Evolutionary conservation across 2,329 filamentous ascomycete genomes (phyloP), one percentile per base, ranked within the genome.

Genomic region (Aureobasidium sp.): DNA sequence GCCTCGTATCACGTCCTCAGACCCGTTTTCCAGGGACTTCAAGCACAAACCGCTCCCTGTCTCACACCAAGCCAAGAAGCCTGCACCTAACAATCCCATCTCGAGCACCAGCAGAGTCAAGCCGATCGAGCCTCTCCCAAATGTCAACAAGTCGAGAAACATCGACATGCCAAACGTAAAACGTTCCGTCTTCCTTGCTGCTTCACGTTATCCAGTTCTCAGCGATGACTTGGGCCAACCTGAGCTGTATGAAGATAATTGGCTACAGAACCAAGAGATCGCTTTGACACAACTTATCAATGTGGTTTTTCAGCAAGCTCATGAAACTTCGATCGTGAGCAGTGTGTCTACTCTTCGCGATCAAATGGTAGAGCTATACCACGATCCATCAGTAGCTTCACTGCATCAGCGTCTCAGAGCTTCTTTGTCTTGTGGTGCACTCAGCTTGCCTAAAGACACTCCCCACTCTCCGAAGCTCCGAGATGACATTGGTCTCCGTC

Each of bases 221-320:
- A 60, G 65, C 0, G 78, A 83, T 55, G 73, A 81, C 58, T 69
- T 84, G 22, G 66, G 70, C 2, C 74, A 76, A 42, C 73, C 79
- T n/a, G 72, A 76, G 50, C 70, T 84, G 58, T 83, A 83, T 62
- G 80, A 84, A 60, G 79, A 83, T 40, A 72, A 76, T 53, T 84
- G 81, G 80, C 74, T 84, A 32, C 72, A 70, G 11, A 76, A 83
- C 56, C 80, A 84, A 61, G 81, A 84, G 61, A 68, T 78, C 19
- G 76, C 79, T 32, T 75, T 84, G 39, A 79, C 79, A 0, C 80
- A 83, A 61, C 68, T 84, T 6, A 64, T 80, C 41, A 85, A 84
- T 62, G 69, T 70, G 12, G 66, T 83, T 42, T 79, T 82, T 59
- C 65, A 73, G 30, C 63, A 70, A 4, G 64, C 68, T 0, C 64